Conservation (phyloP, 352 stramenopile genomes). For the Phytopythium delawarense region DNA sequence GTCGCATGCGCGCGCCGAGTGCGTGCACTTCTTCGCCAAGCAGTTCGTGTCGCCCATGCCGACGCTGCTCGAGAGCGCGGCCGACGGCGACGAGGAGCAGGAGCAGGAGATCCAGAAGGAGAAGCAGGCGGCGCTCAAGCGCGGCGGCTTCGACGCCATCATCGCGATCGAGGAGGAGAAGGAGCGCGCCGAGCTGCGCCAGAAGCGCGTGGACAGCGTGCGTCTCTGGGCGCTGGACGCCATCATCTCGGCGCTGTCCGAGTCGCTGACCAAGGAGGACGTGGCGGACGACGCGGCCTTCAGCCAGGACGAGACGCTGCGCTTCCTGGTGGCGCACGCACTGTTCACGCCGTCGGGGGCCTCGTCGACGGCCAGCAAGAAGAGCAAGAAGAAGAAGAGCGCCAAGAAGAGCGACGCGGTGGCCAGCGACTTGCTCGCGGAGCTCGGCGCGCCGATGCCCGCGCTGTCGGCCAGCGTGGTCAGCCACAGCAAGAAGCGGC, state of each 20-base stretch:
- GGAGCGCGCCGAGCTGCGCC: conserved; percentile 51
- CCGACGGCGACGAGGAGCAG: conserved; percentile 34
- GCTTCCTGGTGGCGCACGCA: conserved; percentile 66
- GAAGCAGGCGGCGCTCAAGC: conserved; percentile 24
- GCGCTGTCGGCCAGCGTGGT: conserved; percentile 45
- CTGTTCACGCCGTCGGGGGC: conserved; percentile 40
- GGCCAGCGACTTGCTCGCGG: conserved; percentile 11
- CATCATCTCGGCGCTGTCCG: conserved; percentile 40
- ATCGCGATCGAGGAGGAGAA: conserved; percentile 76
- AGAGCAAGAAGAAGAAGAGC: conserved; percentile 40
- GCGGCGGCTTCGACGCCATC: conserved; percentile 60
- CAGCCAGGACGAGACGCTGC: conserved; percentile 31
- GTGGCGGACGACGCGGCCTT: conserved; percentile 9
- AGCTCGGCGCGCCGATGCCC: conserved; percentile 25
- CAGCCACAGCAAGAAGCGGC: conserved; percentile 46
- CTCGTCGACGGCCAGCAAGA: conserved; percentile 39
- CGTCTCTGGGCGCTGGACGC: conserved; percentile 74
- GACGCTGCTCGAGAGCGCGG: conserved; percentile 39
- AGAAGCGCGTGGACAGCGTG: conserved; percentile 54
- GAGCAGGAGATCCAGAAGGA: conserved; percentile 41
- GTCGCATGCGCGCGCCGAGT: conserved; percentile 42
- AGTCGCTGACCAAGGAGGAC: conserved; percentile 29
- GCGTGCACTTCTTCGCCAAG: conserved; percentile 67
- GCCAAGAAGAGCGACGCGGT: conserved; percentile 23
- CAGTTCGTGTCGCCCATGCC: conserved; percentile 63